These are phyloP conservation scores for Claviceps sp. DNA, from an alignment of 2,329 filamentous ascomycete species.

Conservation along the genomic window DNA sequence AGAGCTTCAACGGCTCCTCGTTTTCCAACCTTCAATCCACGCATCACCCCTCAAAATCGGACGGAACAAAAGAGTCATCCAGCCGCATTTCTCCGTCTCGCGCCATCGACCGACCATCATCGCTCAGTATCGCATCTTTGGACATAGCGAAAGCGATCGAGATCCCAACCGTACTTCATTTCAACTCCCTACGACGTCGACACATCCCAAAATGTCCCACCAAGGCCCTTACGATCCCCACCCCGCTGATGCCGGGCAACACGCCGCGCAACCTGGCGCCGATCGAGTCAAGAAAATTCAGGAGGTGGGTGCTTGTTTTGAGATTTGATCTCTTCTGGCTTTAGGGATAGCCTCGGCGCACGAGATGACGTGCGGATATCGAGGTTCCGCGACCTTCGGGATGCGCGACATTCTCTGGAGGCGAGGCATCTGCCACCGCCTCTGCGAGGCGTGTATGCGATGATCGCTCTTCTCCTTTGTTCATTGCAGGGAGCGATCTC, in stretches of 20 bases:
- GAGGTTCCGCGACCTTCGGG: too few relatives aligned
- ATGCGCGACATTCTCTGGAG: too few relatives aligned
- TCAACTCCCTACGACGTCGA: background rate
- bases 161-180: conserved; percentile 6
- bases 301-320: conserved; percentile 1
- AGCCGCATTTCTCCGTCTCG: background rate
- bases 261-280: background rate
- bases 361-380: background rate
- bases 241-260: conserved; percentile 4
- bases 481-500: too few relatives aligned
- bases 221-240: conserved; percentile 6
- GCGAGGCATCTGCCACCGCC: too few relatives aligned
- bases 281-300: conserved; percentile 5
- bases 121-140: background rate
- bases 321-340: background rate
- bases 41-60: conserved; percentile 6
- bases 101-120: background rate
- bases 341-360: background rate
- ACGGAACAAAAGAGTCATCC: background rate
- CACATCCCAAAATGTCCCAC: conserved; percentile 5
- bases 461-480: too few relatives aligned
- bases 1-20: background rate
- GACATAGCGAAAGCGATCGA: conserved; percentile 5
- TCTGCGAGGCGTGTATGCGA: too few relatives aligned
- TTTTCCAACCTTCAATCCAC: conserved; percentile 4